A percentile compares a stretch with the other conserved stretches of the same genome.
These are phyloP conservation scores for Tinospora cordifolia DNA, from an alignment of 164 flowering plant genomes.

Conservation along the genomic window DNA sequence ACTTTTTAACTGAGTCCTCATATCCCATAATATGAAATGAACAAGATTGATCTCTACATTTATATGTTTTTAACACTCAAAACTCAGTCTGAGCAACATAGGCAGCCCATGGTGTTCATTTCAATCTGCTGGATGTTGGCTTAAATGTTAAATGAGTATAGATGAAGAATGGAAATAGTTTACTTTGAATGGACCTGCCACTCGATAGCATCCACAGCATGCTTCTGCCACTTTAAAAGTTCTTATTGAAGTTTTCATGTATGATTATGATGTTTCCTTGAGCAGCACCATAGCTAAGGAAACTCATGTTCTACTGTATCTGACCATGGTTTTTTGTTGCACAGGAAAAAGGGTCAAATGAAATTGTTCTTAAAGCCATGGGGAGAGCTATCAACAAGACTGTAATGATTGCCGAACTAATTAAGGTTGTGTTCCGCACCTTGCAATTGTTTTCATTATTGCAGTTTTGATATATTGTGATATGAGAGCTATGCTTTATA, in stretches of 20 bases:
- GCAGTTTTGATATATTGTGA: background rate
- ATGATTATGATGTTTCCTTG: background rate
- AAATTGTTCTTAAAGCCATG: constrained; percentile 62
- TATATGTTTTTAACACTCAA: too few species aligned
- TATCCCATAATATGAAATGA: too few species aligned
- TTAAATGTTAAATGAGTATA: too few species aligned
- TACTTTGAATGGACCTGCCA: too few species aligned
- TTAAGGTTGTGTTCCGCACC: constrained; percentile 34
- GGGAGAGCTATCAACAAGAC: constrained; percentile 69
- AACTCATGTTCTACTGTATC: background rate
- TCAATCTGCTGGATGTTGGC: background rate
- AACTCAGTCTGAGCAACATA: too few species aligned
- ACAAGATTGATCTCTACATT: too few species aligned
- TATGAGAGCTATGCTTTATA: background rate
- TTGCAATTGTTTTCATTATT: background rate
- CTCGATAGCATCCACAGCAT: background rate
- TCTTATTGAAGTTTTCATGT: background rate
- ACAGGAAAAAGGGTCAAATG: constrained; percentile 44
- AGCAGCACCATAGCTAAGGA: background rate
- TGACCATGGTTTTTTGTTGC: background rate
- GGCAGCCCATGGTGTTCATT: too few species aligned
- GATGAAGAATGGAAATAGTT: background rate
- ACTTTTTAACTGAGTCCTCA: too few species aligned
- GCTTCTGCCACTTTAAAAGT: background rate
- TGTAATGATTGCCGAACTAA: constrained; percentile 54